These are phyloP conservation scores for Tetrastigma voinierianum DNA, from an alignment of 164 flowering plant genomes.

Conservation along the genomic window DNA sequence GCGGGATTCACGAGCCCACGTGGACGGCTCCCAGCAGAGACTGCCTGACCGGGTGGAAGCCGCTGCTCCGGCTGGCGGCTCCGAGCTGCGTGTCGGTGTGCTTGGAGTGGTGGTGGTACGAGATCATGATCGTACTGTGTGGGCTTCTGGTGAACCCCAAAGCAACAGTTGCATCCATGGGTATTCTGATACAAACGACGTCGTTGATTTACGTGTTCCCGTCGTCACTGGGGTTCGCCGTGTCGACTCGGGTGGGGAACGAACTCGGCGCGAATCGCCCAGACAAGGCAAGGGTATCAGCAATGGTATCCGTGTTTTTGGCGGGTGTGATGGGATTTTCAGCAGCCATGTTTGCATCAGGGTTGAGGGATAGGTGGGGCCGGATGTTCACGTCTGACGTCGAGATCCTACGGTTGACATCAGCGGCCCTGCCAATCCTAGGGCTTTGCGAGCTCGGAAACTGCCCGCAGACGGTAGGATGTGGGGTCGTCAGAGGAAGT, in stretches of 20 bases:
- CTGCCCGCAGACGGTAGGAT: constrained; percentile 93
- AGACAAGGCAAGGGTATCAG: constrained; percentile 44
- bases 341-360: constrained; percentile 56
- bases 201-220: constrained; percentile 84
- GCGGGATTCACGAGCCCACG: constrained; percentile 43
- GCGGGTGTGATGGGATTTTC: constrained; percentile 64
- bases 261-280: constrained; percentile 86
- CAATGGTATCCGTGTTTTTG: constrained; percentile 48
- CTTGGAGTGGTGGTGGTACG: constrained; percentile 99
- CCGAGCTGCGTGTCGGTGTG: constrained; percentile 95
- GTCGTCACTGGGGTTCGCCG: constrained; percentile 77
- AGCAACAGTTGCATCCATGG: constrained; percentile 87
- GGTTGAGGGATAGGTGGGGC: constrained; percentile 61
- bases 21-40: constrained; percentile 54
- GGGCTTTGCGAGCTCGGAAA: constrained; percentile 96
- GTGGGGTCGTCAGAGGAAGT: constrained; percentile 83
- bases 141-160: constrained; percentile 70
- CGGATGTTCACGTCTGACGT: constrained; percentile 62
- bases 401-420: constrained; percentile 59
- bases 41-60: constrained; percentile 75
- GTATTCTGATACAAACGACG: constrained; percentile 84
- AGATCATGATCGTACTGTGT: constrained; percentile 85
- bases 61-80: constrained; percentile 61
- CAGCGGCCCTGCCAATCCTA: constrained; percentile 73
- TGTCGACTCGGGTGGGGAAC: constrained; percentile 92